phyloP scores from a whole-genome alignment of 2,329 filamentous ascomycete species.

The Phyllosticta paracitricarpa region DNA sequence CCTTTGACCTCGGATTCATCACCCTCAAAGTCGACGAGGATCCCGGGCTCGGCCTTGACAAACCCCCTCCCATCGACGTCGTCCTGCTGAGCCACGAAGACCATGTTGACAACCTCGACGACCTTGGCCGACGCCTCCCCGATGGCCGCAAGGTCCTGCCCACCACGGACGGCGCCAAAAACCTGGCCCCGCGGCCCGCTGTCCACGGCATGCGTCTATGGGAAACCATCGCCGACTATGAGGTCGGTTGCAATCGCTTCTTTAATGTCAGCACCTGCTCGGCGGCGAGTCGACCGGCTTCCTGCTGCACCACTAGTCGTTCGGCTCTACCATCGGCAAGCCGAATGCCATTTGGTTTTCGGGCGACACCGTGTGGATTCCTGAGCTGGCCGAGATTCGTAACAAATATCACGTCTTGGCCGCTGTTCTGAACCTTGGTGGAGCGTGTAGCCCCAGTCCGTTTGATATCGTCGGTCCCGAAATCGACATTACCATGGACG shows the following conservation, averaged over 20 bases:
- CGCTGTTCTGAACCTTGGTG: constrained; percentile 12
- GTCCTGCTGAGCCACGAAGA: constrained; percentile 43
- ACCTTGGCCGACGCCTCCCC: constrained; percentile 35
- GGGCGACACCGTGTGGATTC: constrained; percentile 40
- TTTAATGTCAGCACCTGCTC: constrained; percentile 34
- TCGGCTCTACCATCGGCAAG: constrained; percentile 28
- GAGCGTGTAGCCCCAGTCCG: neutral
- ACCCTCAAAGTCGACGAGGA: neutral
- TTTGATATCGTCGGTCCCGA: constrained; percentile 12
- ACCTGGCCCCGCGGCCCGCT: constrained; percentile 34
- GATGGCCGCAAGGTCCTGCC: constrained; percentile 39
- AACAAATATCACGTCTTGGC: constrained; percentile 11
- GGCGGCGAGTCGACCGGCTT: constrained; percentile 39
- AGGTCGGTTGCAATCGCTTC: constrained; percentile 26
- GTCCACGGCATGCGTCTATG: constrained; percentile 23
- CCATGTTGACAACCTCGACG: constrained; percentile 42
- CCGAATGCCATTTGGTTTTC: constrained; percentile 42
- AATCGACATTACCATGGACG: constrained; percentile 37
- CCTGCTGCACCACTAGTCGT: constrained; percentile 27
- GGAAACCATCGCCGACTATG: constrained; percentile 19
- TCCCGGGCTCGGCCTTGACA: constrained; percentile 27
- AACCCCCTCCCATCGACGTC: constrained; percentile 39
- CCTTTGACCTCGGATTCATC: neutral
- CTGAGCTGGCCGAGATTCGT: constrained; percentile 20
- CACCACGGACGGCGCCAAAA: constrained; percentile 35